phyloP scores from a whole-genome alignment of 768 basidiomycete species.

The Tremella mesenterica region DNA sequence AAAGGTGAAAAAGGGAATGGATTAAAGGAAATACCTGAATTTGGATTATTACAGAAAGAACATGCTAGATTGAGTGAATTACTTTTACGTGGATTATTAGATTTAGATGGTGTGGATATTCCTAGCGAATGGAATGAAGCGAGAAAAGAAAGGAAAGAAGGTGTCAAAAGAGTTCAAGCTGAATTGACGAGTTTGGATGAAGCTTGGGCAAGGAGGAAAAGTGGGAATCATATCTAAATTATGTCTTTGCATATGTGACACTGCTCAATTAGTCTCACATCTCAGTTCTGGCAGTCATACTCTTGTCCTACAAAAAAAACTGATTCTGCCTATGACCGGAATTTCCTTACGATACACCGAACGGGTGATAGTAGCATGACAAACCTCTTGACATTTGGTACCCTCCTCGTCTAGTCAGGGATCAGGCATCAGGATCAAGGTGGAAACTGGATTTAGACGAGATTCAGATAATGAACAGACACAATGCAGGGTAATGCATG shows the following conservation, averaged over 20 bases:
- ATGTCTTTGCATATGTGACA: not conserved
- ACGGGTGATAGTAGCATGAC: too few species aligned
- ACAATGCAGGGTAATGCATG: slow-evolving; percentile 8
- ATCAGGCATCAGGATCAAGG: too few species aligned
- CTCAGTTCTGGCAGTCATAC: not conserved
- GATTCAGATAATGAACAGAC: too few species aligned
- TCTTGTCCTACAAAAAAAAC: too few species aligned
- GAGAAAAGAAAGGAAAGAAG: slow-evolving; percentile 69
- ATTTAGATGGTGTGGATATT: slow-evolving; percentile 70
- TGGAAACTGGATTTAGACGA: too few species aligned
- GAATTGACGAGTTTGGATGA: slow-evolving; percentile 71
- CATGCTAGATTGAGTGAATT: slow-evolving; percentile 65
- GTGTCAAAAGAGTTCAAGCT: slow-evolving; percentile 74
- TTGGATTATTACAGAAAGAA: slow-evolving; percentile 45
- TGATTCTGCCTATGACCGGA: too few species aligned
- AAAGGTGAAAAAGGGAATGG: slow-evolving; percentile 9
- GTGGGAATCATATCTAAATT: slow-evolving; percentile 2
- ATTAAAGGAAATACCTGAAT: slow-evolving; percentile 28
- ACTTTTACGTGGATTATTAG: slow-evolving; percentile 75
- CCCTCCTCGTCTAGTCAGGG: too few species aligned
- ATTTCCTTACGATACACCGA: too few species aligned
- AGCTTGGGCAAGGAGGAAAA: slow-evolving; percentile 52
- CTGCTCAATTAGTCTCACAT: not conserved
- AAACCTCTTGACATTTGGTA: too few species aligned
- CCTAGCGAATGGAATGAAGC: slow-evolving; percentile 71